phyloP scores from a whole-genome alignment of 768 basidiomycete genomes.

The Pleurotus djamor region DNA sequence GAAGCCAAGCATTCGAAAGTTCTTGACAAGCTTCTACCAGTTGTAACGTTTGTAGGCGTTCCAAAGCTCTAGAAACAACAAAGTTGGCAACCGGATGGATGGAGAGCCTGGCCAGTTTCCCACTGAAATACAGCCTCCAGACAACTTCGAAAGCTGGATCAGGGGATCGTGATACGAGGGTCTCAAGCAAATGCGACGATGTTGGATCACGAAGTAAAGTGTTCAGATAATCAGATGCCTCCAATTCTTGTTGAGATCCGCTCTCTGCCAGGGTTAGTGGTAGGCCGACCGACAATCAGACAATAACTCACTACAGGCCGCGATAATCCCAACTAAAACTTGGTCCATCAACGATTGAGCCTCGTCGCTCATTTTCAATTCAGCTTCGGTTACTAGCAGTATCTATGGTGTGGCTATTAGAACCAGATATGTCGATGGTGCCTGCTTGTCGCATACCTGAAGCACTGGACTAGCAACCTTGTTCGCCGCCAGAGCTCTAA shows the following conservation, averaged over 20 bases:
- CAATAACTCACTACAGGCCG: constrained; percentile 51
- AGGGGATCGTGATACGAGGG: constrained; percentile 64
- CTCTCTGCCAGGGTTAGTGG: constrained; percentile 23
- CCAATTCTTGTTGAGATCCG: constrained; percentile 28
- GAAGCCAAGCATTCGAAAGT: constrained; percentile 54
- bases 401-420: constrained; percentile 44
- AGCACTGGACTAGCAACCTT: constrained; percentile 77
- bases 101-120: constrained; percentile 70
- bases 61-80: constrained; percentile 79
- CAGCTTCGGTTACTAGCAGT: constrained; percentile 79
- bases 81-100: constrained; percentile 94
- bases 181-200: constrained; percentile 89
- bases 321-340: constrained; percentile 73
- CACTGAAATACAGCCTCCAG: constrained; percentile 79
- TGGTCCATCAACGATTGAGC: constrained; percentile 79
- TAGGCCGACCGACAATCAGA: not conserved
- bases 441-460: constrained; percentile 42
- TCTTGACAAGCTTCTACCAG: constrained; percentile 58
- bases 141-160: constrained; percentile 56
- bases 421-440: constrained; percentile 8
- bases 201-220: constrained; percentile 84
- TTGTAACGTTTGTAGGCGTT: constrained; percentile 54
- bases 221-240: constrained; percentile 75
- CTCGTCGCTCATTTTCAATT: constrained; percentile 53
- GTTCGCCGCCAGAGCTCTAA: constrained; percentile 72